Evolutionary conservation across 2,329 filamentous ascomycete species (phyloP), one percentile per base, ranked within the genome.

Genomic region (Orbilia oligospora): DNA sequence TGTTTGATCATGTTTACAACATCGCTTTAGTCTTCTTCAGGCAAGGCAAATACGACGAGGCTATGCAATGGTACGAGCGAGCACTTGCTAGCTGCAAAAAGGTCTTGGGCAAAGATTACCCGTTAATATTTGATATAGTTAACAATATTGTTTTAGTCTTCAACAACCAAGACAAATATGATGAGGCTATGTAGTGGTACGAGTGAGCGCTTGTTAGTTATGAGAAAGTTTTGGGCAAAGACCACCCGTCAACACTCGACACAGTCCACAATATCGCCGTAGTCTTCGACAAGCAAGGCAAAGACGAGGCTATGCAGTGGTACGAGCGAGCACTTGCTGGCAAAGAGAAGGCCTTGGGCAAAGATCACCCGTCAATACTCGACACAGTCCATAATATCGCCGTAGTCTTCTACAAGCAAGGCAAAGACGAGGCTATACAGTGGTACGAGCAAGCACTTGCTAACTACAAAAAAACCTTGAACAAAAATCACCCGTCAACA

Each of bases 131-230:
- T 22, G 3, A 8, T 12, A 53, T 20, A 53, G 49, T 30, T 16
- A 53, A 65, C 61, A 65, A 65, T 14, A 65, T 65, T 20, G 76
- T 22, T 65, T 58, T 36, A 10, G 41, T 80, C 20, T 76, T 70
- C 12, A 0, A 33, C 8, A 48, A 33, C 18, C 56, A 78, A 33
- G 67, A 63, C 38, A 49, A 68, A 30, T 69, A 71, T 22, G 65
- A 72, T 30, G 65, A 80, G 44, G 79, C 76, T 22, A 48, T 76
- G 51, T 33, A 80, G 53, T 73, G 51, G 70, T 73, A 56, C 14
- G 30, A 61, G 49, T 49, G 67, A 18, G 65, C 67, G 16, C 71
- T 80, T 14, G 76, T 63, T 33, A 61, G 71, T 16, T 24, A 46
- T 12, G 71, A 80, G 71, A 80, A 72, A 30, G 20, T 24, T 2